phyloP scores from a whole-genome alignment of 257 asterid genomes.

The Primulina eburnea region DNA sequence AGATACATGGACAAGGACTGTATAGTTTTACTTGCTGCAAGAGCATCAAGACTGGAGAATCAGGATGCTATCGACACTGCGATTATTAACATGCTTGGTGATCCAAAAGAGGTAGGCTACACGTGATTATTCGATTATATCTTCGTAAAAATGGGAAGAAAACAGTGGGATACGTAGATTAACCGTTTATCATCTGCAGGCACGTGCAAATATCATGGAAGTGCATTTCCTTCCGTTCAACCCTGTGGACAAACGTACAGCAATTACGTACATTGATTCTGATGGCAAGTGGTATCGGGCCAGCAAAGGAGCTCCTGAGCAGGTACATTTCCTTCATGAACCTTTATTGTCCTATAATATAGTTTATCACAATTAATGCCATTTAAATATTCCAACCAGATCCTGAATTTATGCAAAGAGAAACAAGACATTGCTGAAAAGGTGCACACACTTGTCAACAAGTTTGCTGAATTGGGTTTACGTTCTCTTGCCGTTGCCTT shows the following conservation, averaged over 20 bases:
- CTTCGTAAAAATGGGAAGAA: too few relatives aligned
- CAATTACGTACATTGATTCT: conserved; percentile 33
- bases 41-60: conserved; percentile 40
- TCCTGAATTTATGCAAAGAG: conserved; percentile 30
- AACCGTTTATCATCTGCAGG: conserved; percentile 10
- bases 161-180: too few relatives aligned
- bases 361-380: neutral
- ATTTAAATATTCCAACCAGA: conserved; percentile 3
- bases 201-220: conserved; percentile 36
- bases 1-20: conserved; percentile 34
- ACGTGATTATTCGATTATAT: too few relatives aligned
- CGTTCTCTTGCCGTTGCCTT: conserved; percentile 37
- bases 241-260: conserved; percentile 39
- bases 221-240: conserved; percentile 38
- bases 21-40: conserved; percentile 33
- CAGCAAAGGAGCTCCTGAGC: conserved; percentile 43
- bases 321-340: conserved; percentile 16
- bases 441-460: conserved; percentile 31
- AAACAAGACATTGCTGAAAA: conserved; percentile 27
- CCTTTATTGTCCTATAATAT: neutral
- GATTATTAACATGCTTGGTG: conserved; percentile 34
- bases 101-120: conserved; percentile 33
- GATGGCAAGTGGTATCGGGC: conserved; percentile 34
- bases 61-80: conserved; percentile 43
- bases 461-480: conserved; percentile 37